Conservation (phyloP, 441 rosid species). For the Jatropha podagrica region DNA sequence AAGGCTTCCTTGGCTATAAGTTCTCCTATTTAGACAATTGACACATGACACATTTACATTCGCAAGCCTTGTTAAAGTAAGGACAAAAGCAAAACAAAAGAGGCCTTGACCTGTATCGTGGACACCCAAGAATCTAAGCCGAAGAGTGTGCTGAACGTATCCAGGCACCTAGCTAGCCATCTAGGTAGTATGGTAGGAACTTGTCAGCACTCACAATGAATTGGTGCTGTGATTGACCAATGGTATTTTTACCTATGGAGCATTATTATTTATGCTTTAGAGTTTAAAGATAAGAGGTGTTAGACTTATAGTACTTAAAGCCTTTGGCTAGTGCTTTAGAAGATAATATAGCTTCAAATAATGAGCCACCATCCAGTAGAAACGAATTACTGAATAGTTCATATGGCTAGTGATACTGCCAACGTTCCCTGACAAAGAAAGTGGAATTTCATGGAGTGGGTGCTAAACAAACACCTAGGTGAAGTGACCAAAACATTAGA, state of each 20-base stretch:
- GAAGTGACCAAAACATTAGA: too few relatives aligned
- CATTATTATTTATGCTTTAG: neutral
- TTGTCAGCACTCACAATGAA: neutral
- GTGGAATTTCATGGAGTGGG: neutral
- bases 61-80: too few relatives aligned
- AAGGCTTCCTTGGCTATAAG: too few relatives aligned
- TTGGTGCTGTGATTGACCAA: neutral
- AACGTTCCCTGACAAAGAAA: neutral
- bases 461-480: neutral
- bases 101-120: neutral
- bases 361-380: neutral
- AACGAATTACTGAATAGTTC: neutral
- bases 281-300: neutral
- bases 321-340: neutral
- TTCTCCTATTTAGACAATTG: too few relatives aligned
- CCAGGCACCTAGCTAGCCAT: neutral
- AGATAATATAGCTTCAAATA: neutral
- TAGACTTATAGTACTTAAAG: neutral
- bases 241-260: neutral
- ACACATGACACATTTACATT: too few relatives aligned
- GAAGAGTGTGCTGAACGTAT: neutral
- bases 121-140: neutral
- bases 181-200: neutral
- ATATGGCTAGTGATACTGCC: conserved; percentile 3
- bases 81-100: neutral